Conservation (phyloP, 2,329 filamentous ascomycete genomes). For the Xylaria sp. region DNA sequence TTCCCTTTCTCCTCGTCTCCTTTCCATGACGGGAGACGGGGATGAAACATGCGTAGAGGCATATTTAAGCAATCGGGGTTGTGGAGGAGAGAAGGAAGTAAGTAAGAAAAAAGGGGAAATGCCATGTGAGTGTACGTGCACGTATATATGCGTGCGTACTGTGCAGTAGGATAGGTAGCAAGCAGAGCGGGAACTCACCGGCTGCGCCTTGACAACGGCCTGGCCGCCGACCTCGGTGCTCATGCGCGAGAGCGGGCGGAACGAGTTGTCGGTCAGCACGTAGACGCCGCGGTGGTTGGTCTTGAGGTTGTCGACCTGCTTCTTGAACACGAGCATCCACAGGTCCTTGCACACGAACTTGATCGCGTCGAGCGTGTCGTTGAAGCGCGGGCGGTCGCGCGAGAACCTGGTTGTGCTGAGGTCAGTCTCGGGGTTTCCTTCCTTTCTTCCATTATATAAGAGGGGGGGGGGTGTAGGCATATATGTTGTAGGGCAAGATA, state of each 20-base stretch:
- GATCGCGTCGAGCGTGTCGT: constrained; percentile 91
- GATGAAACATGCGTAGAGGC: no score
- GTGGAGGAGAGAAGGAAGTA: constrained; percentile 11
- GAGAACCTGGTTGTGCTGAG: constrained; percentile 66
- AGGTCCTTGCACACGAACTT: constrained; percentile 99
- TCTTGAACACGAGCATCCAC: constrained; percentile 91
- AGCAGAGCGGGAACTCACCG: constrained; percentile 57
- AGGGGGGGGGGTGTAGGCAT: background rate
- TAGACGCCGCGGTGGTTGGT: constrained; percentile 98
- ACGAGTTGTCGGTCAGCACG: constrained; percentile 90
- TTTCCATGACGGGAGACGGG: background rate
- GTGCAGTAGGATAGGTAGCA: constrained; percentile 7
- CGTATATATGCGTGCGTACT: no score
- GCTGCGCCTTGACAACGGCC: constrained; percentile 74
- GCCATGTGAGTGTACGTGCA: background rate
- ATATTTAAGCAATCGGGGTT: no score
- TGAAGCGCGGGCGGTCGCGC: constrained; percentile 81
- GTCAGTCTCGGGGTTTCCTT: no score
- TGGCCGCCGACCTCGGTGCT: constrained; percentile 77
- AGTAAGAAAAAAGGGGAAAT: constrained; percentile 1
- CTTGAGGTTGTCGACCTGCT: constrained; percentile 98
- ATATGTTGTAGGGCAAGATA: no score
- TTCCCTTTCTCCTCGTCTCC: background rate
- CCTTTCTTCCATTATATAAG: no score
- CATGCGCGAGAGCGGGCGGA: constrained; percentile 88